Base-by-base conservation (phyloP, 208 protist genomes). In the Kentomonas sorsogonicus region DNA sequence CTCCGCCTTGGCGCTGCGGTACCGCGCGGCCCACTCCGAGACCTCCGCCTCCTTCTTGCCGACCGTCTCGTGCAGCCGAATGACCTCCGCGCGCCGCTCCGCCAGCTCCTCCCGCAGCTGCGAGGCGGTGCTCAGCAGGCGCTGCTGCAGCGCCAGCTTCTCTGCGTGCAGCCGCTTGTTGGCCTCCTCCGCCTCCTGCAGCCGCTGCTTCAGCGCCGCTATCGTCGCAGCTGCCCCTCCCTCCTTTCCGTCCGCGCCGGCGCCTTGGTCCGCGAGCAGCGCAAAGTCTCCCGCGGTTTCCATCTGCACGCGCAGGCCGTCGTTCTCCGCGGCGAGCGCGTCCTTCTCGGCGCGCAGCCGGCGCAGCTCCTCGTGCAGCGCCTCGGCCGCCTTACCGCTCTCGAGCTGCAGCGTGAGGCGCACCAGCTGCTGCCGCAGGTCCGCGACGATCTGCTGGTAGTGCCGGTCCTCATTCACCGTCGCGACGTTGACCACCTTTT, bases 401-500 rank as follows among this genome's bases (percentile, higher is more conserved):
- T 89, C 86, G 15, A 89, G 55, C 68, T 91, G 75, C 43, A 94
- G 53, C 33, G 86, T 91, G 20, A 91, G 76, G 5, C 74, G 74
- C 58, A 90, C 72, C 50, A 94, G 80, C 58, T 90, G 87, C 52
- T 82, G 76, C 1, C 87, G 78, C 40, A 91, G 69, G 27, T 82
- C 66, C 3, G 72, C 56, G 27, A 91, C 82, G 15, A 94, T 66
- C 48, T 90, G 69, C 60, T 89, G 76, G 52, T 85, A 86, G 59
- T 89, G 79, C 7, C 69, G 63, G 46, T 95, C 85, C 57, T 95
- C 83, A 56, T 91, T 95, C 3, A 92, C 80, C 1, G 78, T 82
- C 16, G 85, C 88, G 9, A 89, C 75, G 51, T 95, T 95, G 45
- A 93, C 72, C 13, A 92, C 65, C 60, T 80, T 86, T 72, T 94